Conservation (phyloP, 1,284 basidiomycete genomes). For the Cutaneotrichosporon curvatum region DNA sequence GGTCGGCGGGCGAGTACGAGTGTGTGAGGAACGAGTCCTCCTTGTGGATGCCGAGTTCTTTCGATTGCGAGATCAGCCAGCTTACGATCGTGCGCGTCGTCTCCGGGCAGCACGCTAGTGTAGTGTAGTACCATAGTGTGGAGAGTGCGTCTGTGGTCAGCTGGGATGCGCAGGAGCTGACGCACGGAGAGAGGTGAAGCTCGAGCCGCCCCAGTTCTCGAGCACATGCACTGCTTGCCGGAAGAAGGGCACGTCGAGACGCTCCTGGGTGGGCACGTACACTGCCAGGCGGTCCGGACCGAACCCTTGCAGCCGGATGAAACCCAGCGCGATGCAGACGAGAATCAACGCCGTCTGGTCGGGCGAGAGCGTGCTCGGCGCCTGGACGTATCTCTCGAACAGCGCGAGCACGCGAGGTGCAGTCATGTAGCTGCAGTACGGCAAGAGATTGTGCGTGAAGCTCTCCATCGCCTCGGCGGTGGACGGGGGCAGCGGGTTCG, state of each 20-base stretch:
- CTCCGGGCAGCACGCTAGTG: constrained; percentile 10
- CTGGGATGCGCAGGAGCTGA: neutral
- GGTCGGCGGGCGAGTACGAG: constrained; percentile 13
- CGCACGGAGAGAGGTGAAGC: constrained; percentile 16
- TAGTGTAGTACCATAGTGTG: constrained; percentile 13
- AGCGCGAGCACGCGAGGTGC: constrained; percentile 8
- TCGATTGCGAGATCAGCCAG: constrained; percentile 18
- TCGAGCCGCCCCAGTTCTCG: constrained; percentile 12
- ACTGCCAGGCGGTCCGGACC: neutral
- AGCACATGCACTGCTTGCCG: constrained; percentile 11
- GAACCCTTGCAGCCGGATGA: constrained; percentile 7
- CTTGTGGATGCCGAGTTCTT: constrained; percentile 16
- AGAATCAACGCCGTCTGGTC: constrained; percentile 13
- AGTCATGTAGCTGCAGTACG: constrained; percentile 16
- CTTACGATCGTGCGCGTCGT: constrained; percentile 9
- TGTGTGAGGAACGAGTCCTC: constrained; percentile 2
- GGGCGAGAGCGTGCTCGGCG: constrained; percentile 8
- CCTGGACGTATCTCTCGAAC: constrained; percentile 11
- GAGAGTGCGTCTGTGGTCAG: constrained; percentile 14
- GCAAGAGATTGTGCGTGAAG: constrained; percentile 14
- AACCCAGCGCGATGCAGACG: constrained; percentile 13
- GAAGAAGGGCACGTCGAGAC: constrained; percentile 12
- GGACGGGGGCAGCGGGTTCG: constrained; percentile 4
- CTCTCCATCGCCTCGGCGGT: constrained; percentile 9
- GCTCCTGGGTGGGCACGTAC: constrained; percentile 2